Evolutionary conservation across 1,284 basidiomycete species (phyloP), one percentile per base, ranked within the genome.

Genomic region (Sutorius eximius): DNA sequence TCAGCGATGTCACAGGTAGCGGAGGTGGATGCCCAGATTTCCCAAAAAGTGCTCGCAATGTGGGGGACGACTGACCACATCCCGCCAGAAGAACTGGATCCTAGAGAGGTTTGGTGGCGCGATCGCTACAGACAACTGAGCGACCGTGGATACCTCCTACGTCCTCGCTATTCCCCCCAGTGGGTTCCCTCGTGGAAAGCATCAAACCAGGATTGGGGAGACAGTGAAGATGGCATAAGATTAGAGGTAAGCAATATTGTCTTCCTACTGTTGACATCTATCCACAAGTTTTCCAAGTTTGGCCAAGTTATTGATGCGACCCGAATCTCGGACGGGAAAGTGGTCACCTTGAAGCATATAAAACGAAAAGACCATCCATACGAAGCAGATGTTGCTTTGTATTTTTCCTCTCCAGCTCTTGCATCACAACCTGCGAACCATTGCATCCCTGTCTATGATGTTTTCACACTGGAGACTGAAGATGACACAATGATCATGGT

Each of bases 101-200:
- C 38, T 20, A 57, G 53, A 30, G 58, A 59, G n/a, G 22, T 52
- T 27, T 59, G 59, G 59, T 59, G 58, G 59, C 49, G 49, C 16
- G 42, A 61, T 15, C 59, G 20, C 13, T 61, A 53, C 34, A 0
- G 49, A 12, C 72, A 68, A 61, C 56, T 76, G 2, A 59, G 61
- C 36, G 55, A 56, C 3, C 56, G 16, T 13, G 75, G 77, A 9
- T 76, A 75, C 50, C 40, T 63, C n/a, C 63, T 78, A 3, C 70
- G 75, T 1, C 64, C 68, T 10, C 61, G 75, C 1, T 75, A 72
- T 49, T 59, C 66, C 5, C 71, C 74, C 2, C 62, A 65, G 7
- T 77, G 75, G 73, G 41, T 62, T 1, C 68, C 74, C 0, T 75
- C 75, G 3, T 77, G 73, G 73, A 50, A 48, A 43, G 51, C 45